phyloP scores from a whole-genome alignment of 371 early-diverging fungal genomes.

The Mucor velutinosus region DNA sequence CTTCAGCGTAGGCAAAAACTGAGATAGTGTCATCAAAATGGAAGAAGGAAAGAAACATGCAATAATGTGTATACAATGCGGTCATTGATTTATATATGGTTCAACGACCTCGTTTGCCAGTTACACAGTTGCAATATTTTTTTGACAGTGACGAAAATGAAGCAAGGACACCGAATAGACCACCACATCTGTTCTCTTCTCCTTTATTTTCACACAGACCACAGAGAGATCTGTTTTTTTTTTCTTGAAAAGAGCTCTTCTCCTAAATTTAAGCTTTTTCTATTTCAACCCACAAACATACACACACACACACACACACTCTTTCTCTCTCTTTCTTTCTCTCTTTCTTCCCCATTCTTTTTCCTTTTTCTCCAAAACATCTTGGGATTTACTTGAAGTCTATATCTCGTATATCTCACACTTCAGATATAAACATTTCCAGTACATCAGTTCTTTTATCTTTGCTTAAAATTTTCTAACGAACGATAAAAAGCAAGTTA shows the following conservation, averaged over 20 bases:
- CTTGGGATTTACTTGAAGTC: neutral
- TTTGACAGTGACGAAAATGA: conserved; percentile 6
- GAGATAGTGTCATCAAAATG: neutral
- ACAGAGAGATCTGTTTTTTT: conserved; percentile 1
- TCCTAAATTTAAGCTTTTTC: conserved; percentile 4
- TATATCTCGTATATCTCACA: neutral
- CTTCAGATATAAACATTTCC: neutral
- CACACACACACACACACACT: too few relatives aligned
- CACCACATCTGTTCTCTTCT: neutral
- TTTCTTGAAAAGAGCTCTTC: neutral
- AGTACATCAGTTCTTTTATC: neutral
- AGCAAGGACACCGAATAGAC: neutral
- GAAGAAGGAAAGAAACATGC: neutral
- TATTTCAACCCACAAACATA: neutral
- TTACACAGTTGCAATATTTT: neutral
- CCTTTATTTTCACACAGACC: conserved; percentile 9
- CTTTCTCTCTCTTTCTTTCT: neutral
- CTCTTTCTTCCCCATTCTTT: neutral
- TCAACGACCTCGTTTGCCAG: neutral
- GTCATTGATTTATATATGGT: neutral
- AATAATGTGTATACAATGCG: neutral
- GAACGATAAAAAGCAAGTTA: neutral
- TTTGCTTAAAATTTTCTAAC: neutral
- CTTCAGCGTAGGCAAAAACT: neutral
- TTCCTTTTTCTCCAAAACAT: neutral